phyloP scores from a whole-genome alignment of 768 basidiomycete genomes.

The Phylloporus scabripes region DNA sequence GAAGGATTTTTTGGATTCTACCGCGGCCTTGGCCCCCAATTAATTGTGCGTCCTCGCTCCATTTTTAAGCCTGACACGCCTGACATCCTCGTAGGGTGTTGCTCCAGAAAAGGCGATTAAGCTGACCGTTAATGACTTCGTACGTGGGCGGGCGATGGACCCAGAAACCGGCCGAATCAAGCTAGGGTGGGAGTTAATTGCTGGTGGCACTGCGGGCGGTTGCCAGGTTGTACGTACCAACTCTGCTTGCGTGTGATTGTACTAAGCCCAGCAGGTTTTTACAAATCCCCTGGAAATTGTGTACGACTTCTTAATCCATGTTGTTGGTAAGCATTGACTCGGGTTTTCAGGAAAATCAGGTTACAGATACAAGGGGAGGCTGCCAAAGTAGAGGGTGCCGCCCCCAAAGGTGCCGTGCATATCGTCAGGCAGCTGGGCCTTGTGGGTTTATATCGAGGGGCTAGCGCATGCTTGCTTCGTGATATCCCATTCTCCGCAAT shows the following conservation, averaged over 20 bases:
- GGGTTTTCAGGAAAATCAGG: slow-evolving; percentile 70
- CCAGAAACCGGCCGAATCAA: slow-evolving; percentile 95
- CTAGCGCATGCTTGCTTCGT: slow-evolving; percentile 86
- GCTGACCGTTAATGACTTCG: slow-evolving; percentile 90
- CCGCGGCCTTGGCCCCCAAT: slow-evolving; percentile 90
- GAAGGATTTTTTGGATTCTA: slow-evolving; percentile 97
- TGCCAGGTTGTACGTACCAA: slow-evolving; percentile 85
- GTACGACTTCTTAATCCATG: slow-evolving; percentile 41
- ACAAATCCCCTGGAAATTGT: slow-evolving; percentile 97
- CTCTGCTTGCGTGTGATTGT: slow-evolving; percentile 4
- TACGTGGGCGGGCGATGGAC: slow-evolving; percentile 80
- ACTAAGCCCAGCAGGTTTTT: slow-evolving; percentile 59
- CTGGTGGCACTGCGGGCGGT: slow-evolving; percentile 91
- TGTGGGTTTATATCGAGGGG: slow-evolving; percentile 88
- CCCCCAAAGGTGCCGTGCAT: slow-evolving; percentile 82
- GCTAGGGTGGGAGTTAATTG: slow-evolving; percentile 83
- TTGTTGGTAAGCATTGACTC: not conserved
- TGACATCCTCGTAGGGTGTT: slow-evolving; percentile 58
- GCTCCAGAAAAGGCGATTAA: slow-evolving; percentile 99
- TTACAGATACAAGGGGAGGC: slow-evolving; percentile 95
- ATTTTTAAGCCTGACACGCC: not conserved
- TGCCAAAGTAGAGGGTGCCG: slow-evolving; percentile 76
- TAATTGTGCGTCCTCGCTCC: slow-evolving; percentile 53
- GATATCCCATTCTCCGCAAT: slow-evolving; percentile 98
- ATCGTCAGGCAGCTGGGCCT: slow-evolving; percentile 92